Evolutionary conservation across 1,284 basidiomycete genomes (phyloP), one percentile per base, ranked within the genome.

Genomic region (Vanrija pseudolonga): DNA sequence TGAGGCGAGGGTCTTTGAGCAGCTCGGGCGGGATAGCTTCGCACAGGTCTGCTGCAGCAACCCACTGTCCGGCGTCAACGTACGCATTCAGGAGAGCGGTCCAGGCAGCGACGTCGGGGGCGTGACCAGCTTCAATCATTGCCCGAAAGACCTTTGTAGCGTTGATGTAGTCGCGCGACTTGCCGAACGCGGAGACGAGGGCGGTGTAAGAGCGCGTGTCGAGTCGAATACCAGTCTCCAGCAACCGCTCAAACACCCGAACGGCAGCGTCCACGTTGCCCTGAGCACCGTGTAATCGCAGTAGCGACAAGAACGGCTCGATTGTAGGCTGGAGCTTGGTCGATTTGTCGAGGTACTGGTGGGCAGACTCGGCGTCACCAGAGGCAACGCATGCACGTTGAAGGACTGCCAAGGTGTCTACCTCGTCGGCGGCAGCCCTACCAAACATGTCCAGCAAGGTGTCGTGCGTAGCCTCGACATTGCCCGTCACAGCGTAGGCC

Each of bases 31-130:
- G 63, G 2, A 74, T 51, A 1, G 24, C 15, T 6, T 57, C 50
- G 52, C 64, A 73, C 14, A 64, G 53, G 8, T 54, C 38, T 1
- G 69, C 61, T 1, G 67, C 73, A 0, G 50, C 55, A 5, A 38
- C 8, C 71, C 84, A 90, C 58, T 88, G 83, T 1, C 88, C 89
- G 3, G 85, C 81, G 67, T 90, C 85, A 51, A 92, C 86, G 66
- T 92, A 84, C 0, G 88, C 89, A 65, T 91, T 85, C 83, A 98
- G 85, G 48, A 97, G 73, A 4, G 88, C 79, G 11, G 82, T 81
- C 64, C 87, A 79, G 79, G 90, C 84, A 18, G 77, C 72, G 23
- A 80, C 79, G 67, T 88, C 85, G 1, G 89, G 87, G 3, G 74
- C 66, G 49, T 90, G 68, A 3, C 85, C 85, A 9, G 64, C 53